Conservation (phyloP, 495 filamentous ascomycete genomes). For the Aspergillus bridgeri region DNA sequence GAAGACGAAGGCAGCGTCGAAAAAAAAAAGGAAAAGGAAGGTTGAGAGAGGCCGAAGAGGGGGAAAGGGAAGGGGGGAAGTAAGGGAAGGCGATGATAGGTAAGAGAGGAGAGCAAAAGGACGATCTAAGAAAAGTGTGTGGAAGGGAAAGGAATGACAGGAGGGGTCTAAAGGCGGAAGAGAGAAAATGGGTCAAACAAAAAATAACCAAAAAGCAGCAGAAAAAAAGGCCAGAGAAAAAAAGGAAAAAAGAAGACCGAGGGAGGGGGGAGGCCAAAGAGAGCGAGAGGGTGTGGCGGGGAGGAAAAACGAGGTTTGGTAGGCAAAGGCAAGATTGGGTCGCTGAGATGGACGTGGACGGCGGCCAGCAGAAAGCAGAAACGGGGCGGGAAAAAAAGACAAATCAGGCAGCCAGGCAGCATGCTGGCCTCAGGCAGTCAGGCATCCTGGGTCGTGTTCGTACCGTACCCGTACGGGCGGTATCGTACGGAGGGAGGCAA, state of each 20-base stretch:
- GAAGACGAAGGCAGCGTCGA: slow-evolving; percentile 21
- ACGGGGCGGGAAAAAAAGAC: slow-evolving; percentile 21
- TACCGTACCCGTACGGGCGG: too few relatives aligned
- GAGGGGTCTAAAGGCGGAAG: slow-evolving; percentile 6
- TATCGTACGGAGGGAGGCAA: too few relatives aligned
- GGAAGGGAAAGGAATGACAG: slow-evolving; percentile 16
- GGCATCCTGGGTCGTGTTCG: too few relatives aligned
- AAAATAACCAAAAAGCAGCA: neutral
- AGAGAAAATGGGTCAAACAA: neutral
- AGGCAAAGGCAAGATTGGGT: slow-evolving; percentile 18
- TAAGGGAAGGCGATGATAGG: slow-evolving; percentile 16
- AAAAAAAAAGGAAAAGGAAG: slow-evolving; percentile 11
- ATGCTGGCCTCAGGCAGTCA: slow-evolving; percentile 14
- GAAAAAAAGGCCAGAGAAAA: neutral
- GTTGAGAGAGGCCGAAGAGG: slow-evolving; percentile 3
- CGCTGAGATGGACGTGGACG: too few relatives aligned
- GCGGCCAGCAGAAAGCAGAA: too few relatives aligned
- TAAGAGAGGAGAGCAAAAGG: slow-evolving; percentile 13
- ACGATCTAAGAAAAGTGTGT: slow-evolving; percentile 18
- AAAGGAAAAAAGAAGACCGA: slow-evolving; percentile 4
- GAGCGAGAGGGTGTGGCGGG: slow-evolving; percentile 16
- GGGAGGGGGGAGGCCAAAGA: slow-evolving; percentile 11
- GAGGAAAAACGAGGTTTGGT: slow-evolving; percentile 12
- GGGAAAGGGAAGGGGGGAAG: slow-evolving; percentile 16
- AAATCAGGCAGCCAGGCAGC: slow-evolving; percentile 16